Conservation (phyloP, 2,329 filamentous ascomycete genomes). For the Talaromyces sp. region DNA sequence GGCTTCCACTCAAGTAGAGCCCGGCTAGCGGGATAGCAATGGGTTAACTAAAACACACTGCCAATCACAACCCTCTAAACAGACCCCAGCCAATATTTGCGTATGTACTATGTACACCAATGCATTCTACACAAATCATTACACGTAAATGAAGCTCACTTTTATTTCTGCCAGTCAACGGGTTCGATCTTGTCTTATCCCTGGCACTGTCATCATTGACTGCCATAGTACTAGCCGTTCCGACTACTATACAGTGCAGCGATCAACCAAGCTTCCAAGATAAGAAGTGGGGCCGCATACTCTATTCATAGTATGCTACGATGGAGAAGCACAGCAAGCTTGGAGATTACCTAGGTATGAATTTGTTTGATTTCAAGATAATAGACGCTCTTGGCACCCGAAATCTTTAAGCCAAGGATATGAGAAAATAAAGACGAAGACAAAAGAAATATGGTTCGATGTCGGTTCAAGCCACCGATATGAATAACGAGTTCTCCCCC, state of each 20-base stretch:
- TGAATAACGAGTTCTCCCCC: background rate
- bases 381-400: background rate
- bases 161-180: no score
- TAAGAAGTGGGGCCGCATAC: background rate
- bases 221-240: background rate
- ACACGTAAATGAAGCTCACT: no score
- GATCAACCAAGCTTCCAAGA: background rate
- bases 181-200: background rate
- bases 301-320: no score
- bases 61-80: no score
- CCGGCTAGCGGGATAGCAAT: background rate
- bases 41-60: no score
- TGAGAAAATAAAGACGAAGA: background rate
- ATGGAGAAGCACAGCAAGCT: no score
- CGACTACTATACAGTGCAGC: background rate
- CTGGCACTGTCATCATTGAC: background rate
- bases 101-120: background rate
- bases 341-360: no score
- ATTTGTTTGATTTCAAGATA: background rate
- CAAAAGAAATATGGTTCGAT: background rate
- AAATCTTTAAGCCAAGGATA: background rate
- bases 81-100: no score
- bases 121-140: background rate
- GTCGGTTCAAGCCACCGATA: background rate
- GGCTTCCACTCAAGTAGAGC: background rate